Base-by-base conservation (phyloP, 768 basidiomycete species). In the Naganishia kalamii region DNA sequence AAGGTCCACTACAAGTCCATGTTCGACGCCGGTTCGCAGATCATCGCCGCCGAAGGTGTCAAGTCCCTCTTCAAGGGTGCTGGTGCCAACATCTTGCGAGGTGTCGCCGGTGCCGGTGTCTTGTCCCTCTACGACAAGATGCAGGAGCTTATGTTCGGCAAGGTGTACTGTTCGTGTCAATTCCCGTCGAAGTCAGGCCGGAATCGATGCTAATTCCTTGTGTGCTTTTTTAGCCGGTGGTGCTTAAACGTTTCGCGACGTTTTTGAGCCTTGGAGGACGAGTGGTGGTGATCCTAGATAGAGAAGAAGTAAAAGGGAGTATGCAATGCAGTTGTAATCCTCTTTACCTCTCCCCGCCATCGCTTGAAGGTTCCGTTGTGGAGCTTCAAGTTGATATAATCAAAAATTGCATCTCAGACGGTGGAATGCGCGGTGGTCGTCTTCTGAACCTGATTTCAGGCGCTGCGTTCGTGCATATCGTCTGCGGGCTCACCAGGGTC, bases 41-140 rank as follows among this genome's bases (percentile, higher is more conserved):
- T 99, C 77, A 75, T 97, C 74, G 87, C 86, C 77, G 94, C 94
- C 84, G 96, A 99, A 83, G 96, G 96, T 75, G 80, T 83, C 66
- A 89, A 88, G 81, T 97, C 94, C 11, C 85, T 98, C 78, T 97
- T 98, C 88, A 96, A 97, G 87, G 93, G 94, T 84, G 93, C 92
- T 77, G 93, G 89, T 85, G 90, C 86, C 75, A 84, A 84, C 81
- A 83, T 91, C 70, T 90, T 98, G 75, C 93, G 94, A 87, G 94
- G 94, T 85, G 92, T 99, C 78, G 94, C 96, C 79, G 96, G 96
- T 83, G 94, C 94, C 80, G 94, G 94, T 91, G 96, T 98, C 74
- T 81, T 99, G 78, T 97, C 96, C 60, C 83, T 98, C 68, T 98
- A 98, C 82, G 96, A 98, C 87, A 94, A 98, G 83, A 86, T 96